These are phyloP conservation scores for Gaeumannomyces sp. DNA, from an alignment of 2,329 filamentous ascomycete genomes.

Conservation along the genomic window DNA sequence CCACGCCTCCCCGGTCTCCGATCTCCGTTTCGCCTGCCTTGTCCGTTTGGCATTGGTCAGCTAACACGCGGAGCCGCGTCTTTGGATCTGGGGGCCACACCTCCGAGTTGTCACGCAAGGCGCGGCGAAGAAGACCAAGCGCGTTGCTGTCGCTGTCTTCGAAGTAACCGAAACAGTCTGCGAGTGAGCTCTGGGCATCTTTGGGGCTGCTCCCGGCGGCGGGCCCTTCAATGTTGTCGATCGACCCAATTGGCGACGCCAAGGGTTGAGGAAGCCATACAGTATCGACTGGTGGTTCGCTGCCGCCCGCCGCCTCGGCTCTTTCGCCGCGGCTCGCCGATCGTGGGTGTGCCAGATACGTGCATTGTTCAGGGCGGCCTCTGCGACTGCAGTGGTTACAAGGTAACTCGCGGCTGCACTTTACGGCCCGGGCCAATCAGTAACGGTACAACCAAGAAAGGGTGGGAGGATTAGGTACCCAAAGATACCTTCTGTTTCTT, in stretches of 20 bases:
- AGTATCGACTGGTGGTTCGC: not conserved
- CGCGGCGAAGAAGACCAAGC: not conserved
- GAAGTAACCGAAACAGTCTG: not conserved
- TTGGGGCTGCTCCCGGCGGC: too few relatives aligned
- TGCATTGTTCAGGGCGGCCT: not conserved
- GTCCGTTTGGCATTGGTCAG: too few relatives aligned
- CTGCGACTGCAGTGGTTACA: constrained; percentile 2
- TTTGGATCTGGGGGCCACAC: too few relatives aligned
- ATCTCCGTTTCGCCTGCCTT: not conserved
- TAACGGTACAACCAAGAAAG: too few relatives aligned
- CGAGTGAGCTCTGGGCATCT: not conserved
- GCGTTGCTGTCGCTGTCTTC: constrained; percentile 2
- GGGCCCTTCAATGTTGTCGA: not conserved
- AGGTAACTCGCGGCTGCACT: not conserved
- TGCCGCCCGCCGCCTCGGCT: not conserved
- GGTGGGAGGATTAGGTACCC: not conserved
- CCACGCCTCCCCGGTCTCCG: not conserved
- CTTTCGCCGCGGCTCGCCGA: not conserved
- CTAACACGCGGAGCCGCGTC: too few relatives aligned
- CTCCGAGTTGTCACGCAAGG: not conserved
- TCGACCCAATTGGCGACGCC: not conserved
- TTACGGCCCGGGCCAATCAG: too few relatives aligned
- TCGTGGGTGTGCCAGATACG: not conserved
- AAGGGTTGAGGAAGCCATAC: not conserved
- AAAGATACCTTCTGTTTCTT: not conserved